phyloP scores from a whole-genome alignment of 148 eudicot genomes.

The Chenopodium formosanum region DNA sequence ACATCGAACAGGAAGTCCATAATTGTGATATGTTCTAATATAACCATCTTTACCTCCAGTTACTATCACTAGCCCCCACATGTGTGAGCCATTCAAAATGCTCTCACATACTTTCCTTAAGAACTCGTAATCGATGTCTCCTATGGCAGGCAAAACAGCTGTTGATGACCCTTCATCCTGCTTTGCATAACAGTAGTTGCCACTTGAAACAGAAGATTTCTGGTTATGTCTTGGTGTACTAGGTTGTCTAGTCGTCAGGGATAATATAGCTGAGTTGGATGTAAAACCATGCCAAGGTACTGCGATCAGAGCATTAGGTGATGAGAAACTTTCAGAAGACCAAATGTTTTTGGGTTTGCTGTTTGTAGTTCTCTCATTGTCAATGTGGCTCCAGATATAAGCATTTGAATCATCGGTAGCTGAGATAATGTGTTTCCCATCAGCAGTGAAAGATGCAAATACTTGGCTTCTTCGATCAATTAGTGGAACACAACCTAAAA shows the following conservation, averaged over 20 bases:
- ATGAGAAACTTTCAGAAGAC: constrained; percentile 57
- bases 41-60: constrained; percentile 77
- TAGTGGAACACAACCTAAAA: constrained; percentile 22
- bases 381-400: constrained; percentile 53
- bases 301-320: constrained; percentile 49
- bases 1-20: constrained; percentile 55
- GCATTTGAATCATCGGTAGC: constrained; percentile 63
- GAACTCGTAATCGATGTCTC: constrained; percentile 44
- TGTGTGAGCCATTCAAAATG: constrained; percentile 39
- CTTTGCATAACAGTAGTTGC: constrained; percentile 15
- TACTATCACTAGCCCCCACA: constrained; percentile 76
- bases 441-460: constrained; percentile 71
- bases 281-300: constrained; percentile 70
- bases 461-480: constrained; percentile 41
- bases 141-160: constrained; percentile 27
- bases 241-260: constrained; percentile 1
- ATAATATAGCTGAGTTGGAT: constrained; percentile 26
- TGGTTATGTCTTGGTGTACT: constrained; percentile 6
- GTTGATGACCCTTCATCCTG: constrained; percentile 16
- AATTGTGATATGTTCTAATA: constrained; percentile 60
- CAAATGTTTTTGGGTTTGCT: constrained; percentile 40
- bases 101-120: constrained; percentile 46
- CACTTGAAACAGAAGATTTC: constrained; percentile 26
- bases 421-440: constrained; percentile 71
- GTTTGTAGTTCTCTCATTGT: constrained; percentile 29